Conservation (phyloP, 78 protist genomes). For the Dictyostelium capitatum region DNA sequence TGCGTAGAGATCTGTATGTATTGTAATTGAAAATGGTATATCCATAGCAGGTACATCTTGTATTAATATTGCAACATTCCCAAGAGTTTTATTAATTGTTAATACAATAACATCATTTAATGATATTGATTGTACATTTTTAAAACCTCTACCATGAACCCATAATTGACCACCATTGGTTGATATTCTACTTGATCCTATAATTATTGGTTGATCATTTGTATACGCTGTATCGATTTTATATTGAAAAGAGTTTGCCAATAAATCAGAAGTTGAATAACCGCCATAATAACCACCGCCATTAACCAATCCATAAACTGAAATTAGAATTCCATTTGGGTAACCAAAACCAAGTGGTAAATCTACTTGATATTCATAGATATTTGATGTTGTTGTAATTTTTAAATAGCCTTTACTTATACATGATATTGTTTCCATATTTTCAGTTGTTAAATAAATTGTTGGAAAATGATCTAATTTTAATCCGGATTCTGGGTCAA, state of each 20-base stretch:
- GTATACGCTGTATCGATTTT: not conserved
- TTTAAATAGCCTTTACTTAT: no score
- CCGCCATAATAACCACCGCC: slow-evolving; percentile 14
- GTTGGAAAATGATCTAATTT: not conserved
- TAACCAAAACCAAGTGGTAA: not conserved
- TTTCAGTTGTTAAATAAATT: not conserved
- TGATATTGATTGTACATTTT: no score
- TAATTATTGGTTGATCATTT: no score
- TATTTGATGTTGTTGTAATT: no score
- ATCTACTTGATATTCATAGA: not conserved
- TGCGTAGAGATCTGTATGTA: no score
- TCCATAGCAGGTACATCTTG: no score
- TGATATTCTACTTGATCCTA: not conserved
- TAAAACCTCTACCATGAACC: not conserved
- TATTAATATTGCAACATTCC: no score
- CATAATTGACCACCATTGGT: not conserved
- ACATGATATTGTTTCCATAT: not conserved
- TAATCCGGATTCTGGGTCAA: slow-evolving; percentile 10
- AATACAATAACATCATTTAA: no score
- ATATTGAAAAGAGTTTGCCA: no score
- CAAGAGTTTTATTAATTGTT: no score
- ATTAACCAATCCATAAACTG: slow-evolving; percentile 27
- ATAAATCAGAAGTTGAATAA: not conserved
- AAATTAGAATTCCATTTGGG: not conserved
- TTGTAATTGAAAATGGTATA: no score